Conservation (phyloP, 208 protist genomes). For the Phytomonas sp. region DNA sequence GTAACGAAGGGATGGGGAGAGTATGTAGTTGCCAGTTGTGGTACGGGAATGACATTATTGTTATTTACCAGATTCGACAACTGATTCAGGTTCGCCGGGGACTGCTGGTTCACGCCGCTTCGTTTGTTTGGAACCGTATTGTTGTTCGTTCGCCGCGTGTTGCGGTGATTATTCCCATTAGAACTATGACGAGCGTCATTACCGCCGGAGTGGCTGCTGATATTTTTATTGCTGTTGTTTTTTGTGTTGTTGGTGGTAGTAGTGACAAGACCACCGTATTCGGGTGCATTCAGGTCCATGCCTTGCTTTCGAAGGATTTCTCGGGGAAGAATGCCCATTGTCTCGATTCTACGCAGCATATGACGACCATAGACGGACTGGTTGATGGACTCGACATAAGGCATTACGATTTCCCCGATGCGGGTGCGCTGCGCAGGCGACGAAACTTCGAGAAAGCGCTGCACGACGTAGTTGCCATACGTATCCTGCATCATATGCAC, state of each 20-base stretch:
- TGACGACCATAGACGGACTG: conserved; percentile 66
- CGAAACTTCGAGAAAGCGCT: conserved; percentile 89
- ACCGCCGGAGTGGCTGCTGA: conserved; percentile 1
- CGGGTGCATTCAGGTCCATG: conserved; percentile 28
- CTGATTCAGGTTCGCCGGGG: background rate
- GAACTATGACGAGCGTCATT: conserved; percentile 12
- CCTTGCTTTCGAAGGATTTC: conserved; percentile 20
- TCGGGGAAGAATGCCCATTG: conserved; percentile 37
- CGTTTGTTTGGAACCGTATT: no score
- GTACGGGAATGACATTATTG: conserved; percentile 14
- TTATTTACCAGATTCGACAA: conserved; percentile 10
- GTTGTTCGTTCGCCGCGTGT: background rate
- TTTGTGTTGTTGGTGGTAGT: conserved; percentile 17
- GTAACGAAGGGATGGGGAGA: background rate
- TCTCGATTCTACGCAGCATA: conserved; percentile 68
- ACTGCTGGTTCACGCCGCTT: background rate
- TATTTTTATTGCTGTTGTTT: conserved; percentile 13
- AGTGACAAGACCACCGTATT: conserved; percentile 22
- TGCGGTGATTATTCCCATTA: conserved; percentile 10
- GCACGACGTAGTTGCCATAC: conserved; percentile 97
- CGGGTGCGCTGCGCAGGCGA: conserved; percentile 36
- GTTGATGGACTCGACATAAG: conserved; percentile 36
- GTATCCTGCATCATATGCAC: conserved; percentile 94
- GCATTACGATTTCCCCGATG: conserved; percentile 43
- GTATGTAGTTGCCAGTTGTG: background rate